A percentile compares a stretch with the other conserved stretches of the same genome.
Conservation (phyloP, 768 basidiomycete genomes). For the Zangia roseola region DNA sequence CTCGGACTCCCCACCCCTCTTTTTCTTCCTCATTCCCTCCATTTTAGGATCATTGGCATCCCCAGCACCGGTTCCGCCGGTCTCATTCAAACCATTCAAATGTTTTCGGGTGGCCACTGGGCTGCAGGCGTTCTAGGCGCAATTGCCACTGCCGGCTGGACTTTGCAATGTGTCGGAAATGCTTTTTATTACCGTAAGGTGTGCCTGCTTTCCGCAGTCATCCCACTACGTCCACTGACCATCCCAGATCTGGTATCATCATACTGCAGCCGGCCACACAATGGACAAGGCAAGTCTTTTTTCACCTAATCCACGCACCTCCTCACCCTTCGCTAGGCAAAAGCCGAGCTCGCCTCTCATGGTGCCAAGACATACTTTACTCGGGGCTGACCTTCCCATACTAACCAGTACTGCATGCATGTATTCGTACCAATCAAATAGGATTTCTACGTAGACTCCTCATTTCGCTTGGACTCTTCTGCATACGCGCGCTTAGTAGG, state of each 20-base stretch:
- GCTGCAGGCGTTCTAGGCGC: conserved; percentile 80
- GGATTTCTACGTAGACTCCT: not conserved
- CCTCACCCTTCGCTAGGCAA: conserved; percentile 54
- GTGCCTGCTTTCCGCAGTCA: conserved; percentile 23
- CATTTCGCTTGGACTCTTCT: too few relatives aligned
- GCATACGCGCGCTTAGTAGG: too few relatives aligned
- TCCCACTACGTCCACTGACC: conserved; percentile 1
- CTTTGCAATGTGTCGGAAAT: conserved; percentile 78
- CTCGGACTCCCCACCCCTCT: not conserved
- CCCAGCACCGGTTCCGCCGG: conserved; percentile 96
- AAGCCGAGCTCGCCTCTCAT: conserved; percentile 76
- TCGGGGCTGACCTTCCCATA: conserved; percentile 52
- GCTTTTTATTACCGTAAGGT: conserved; percentile 80
- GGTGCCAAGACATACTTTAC: conserved; percentile 89
- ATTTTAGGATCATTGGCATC: conserved; percentile 84
- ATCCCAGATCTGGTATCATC: conserved; percentile 69
- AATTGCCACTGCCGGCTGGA: conserved; percentile 85
- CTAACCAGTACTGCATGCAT: conserved; percentile 11
- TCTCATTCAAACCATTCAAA: conserved; percentile 86
- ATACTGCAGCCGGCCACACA: conserved; percentile 82
- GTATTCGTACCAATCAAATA: conserved; percentile 18
- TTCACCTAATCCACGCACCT: not conserved
- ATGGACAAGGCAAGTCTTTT: conserved; percentile 68
- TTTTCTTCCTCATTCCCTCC: conserved; percentile 23
- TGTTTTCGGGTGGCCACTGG: conserved; percentile 69